Base-by-base conservation (phyloP, 2,329 filamentous ascomycete genomes). In the Epichloe glyceriae region DNA sequence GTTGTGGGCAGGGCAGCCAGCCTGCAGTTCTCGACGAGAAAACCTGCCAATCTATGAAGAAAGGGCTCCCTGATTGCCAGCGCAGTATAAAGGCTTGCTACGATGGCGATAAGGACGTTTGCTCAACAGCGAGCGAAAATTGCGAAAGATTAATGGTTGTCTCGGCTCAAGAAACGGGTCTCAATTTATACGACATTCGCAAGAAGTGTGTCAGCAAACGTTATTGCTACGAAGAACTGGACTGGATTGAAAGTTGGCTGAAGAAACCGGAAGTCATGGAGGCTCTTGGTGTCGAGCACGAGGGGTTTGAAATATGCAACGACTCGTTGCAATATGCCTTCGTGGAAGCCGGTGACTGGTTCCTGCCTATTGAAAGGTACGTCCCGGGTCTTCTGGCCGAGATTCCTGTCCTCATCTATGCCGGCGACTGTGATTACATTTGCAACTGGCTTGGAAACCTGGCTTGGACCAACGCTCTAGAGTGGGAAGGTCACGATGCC, bases 391-490 rank as follows among this genome's bases (percentile, higher is more conserved):
- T 98, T 50, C 80, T 98, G 54, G 82, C 93, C 71, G 71, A 97
- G 76, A 93, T 98, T 54, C 91, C 91, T 34, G 86, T 97, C 51
- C 79, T 97, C 54, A 84, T 98, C 75, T 98, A 98, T 63, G 93
- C 87, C 53, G 88, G 88, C 64, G 86, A 91, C 61, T 86, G 86
- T 50, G 87, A 93, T 70, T 91, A 83, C 71, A 93, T 94, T 69
- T 83, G 88, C 85, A 96, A 97, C 81, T 96, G 91, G 90, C 86
- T 98, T 57, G 93, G 93, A 60, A 98, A 97, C 80, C 83, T 88
- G 70, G 91, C 88, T 53, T 98, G 93, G 93, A 84, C 87, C 52
- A 85, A 95, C 66, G 85, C 82, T 53, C 88, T 98, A 43, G 88
- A 96, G 71, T 98, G 93, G 90, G 73, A 83, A 47, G 91, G 90